These are phyloP conservation scores for Ophiostoma himal-ulmi DNA, from an alignment of 2,329 filamentous ascomycete genomes.

Conservation along the genomic window DNA sequence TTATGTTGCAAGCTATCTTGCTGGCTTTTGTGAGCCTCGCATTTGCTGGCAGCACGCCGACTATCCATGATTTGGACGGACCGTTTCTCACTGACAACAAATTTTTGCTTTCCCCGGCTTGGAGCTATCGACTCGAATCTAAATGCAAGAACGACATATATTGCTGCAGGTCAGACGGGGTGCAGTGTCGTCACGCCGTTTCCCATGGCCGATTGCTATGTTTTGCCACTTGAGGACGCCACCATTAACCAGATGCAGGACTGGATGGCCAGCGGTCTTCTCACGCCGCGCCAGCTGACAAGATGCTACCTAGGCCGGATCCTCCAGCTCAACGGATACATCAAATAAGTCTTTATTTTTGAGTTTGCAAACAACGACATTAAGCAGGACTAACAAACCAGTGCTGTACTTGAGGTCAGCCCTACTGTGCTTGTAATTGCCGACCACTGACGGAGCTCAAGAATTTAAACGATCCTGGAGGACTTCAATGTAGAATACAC, in stretches of 20 bases:
- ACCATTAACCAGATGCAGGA: slow-evolving; percentile 1
- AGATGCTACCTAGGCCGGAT: background rate
- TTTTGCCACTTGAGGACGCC: background rate
- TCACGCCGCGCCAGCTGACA: background rate
- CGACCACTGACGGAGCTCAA: background rate
- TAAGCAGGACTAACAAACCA: background rate
- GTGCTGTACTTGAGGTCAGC: slow-evolving; percentile 4
- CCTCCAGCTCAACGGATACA: background rate
- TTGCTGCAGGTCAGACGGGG: background rate
- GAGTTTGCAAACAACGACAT: background rate
- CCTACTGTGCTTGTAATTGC: background rate
- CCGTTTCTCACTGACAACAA: background rate
- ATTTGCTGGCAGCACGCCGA: background rate
- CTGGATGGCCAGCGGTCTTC: slow-evolving; percentile 7
- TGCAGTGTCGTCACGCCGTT: background rate
- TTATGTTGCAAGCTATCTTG: background rate
- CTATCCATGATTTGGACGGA: background rate
- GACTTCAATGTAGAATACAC: background rate
- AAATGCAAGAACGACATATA: background rate
- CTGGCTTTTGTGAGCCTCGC: background rate
- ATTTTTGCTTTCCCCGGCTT: background rate
- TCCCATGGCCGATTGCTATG: slow-evolving; percentile 9
- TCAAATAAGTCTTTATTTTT: background rate
- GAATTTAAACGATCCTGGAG: background rate
- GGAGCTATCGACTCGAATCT: background rate